Base-by-base conservation (phyloP, 73 alveolate genomes). In the Paramecium tetraurelia region DNA sequence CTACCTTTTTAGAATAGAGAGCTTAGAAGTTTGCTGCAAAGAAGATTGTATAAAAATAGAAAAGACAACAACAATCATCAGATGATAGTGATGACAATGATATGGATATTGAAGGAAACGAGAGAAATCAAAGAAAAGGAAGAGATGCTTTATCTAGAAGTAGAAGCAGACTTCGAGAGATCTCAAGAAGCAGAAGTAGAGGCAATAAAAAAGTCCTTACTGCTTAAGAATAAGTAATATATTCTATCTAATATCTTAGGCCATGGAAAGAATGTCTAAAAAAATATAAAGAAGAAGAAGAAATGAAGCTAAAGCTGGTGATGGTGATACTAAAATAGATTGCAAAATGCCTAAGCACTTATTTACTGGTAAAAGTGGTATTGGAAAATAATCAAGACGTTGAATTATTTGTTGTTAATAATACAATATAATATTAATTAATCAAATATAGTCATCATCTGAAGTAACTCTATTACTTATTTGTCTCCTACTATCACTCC, bases 311-410 rank as follows among this genome's bases (percentile, higher is more conserved):
- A 95, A 59, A 89, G 95, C 85, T 85, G 96, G 97, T 93, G 99
- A 96, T 72, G 96, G 99, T 86, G 99, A 98, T 95, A 98, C 99
- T 85, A 94, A 84, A 46, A 93, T 96, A 36, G 96, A 93, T 21
- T 86, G 68, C 68, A 95, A 96, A 92, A 97, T 63, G 95, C 99
- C 99, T 11, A 98, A 96, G 96, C 99, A 97, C 94, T 93, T 97
- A 85, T 95, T 87, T 93, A 87, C 99, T 57, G 99, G 99, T 18
- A 98, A 98, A 92, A 96, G 99, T 95, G 97, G 98, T 35, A 95
- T 93, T 92, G 99, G 99, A 36, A 96, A 96, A 93, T 94, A 97
- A 18, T 99, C 97, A 80, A 93, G 99, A 94, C 97, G 99, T 96
- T 98, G 98, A 98, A 76, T 63, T 63, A 33, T 63, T 63, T 63